Evolutionary conservation across 345 rosid genomes (phyloP).

Genomic region (Ceriops zippeliana): DNA sequence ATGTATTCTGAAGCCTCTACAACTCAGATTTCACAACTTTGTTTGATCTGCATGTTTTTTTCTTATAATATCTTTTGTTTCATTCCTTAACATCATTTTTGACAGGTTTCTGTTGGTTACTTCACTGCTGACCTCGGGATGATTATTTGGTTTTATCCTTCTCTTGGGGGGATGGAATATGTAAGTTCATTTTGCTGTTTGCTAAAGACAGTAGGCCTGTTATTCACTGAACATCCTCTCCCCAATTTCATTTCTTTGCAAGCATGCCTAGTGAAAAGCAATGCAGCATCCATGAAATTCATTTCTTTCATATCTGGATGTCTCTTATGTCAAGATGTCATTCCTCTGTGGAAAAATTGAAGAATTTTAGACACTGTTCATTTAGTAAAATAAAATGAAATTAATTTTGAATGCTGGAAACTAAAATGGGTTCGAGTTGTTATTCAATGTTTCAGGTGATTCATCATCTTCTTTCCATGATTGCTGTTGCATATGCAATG

Average conservation of each 20-base stretch:
- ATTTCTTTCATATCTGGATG: neutral
- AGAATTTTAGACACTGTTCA: neutral
- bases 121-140: slow-evolving; percentile 72
- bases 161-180: slow-evolving; percentile 81
- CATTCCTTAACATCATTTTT: slow-evolving; percentile 7
- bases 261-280: neutral
- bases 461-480: slow-evolving; percentile 68
- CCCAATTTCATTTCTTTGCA: neutral
- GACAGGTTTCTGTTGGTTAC: slow-evolving; percentile 86
- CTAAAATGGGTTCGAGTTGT: neutral
- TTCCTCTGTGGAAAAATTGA: neutral
- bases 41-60: neutral
- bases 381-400: no score
- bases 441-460: slow-evolving; percentile 44
- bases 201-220: neutral
- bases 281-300: neutral
- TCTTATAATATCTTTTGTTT: neutral
- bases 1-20: neutral
- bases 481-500: slow-evolving; percentile 67
- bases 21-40: neutral
- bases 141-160: slow-evolving; percentile 81
- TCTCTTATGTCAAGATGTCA: no score
- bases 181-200: slow-evolving; percentile 41
- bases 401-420: no score
- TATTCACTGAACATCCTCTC: neutral